A percentile compares a stretch with the other conserved stretches of the same genome.
Conservation (phyloP, 345 rosid species). For the Kandelia obovata region DNA sequence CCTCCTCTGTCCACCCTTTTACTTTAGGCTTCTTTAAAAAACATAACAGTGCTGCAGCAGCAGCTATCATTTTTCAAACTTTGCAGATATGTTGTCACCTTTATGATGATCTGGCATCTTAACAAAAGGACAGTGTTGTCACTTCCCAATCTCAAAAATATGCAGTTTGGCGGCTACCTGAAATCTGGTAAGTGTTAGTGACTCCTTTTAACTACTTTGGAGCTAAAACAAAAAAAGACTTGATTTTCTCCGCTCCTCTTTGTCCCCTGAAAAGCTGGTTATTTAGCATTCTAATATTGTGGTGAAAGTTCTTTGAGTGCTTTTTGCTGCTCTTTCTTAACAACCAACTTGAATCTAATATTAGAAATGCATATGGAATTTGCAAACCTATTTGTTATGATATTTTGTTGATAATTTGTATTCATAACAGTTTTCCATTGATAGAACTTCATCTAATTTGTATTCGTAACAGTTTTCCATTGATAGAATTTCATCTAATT, state of each 20-base stretch:
- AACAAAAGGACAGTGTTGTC: constrained; percentile 29
- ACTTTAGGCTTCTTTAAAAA: not conserved
- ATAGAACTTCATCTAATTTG: not conserved
- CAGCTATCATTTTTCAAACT: not conserved
- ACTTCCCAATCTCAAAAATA: constrained; percentile 24
- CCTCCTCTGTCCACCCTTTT: not conserved
- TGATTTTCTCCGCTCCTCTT: too few relatives aligned
- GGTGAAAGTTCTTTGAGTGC: too few relatives aligned
- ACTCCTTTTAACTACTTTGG: not conserved
- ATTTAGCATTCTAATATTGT: too few relatives aligned
- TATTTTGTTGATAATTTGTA: not conserved
- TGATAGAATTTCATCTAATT: not conserved
- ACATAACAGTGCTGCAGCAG: not conserved
- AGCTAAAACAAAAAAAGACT: not conserved
- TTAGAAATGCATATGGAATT: not conserved
- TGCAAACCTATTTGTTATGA: not conserved
- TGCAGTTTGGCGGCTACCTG: constrained; percentile 35
- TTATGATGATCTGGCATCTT: constrained; percentile 37
- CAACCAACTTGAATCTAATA: too few relatives aligned
- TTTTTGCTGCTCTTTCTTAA: too few relatives aligned
- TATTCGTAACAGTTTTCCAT: not conserved
- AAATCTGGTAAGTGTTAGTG: constrained; percentile 30
- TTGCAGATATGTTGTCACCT: constrained; percentile 32
- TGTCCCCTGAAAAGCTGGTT: too few relatives aligned
- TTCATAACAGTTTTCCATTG: not conserved